phyloP scores from a whole-genome alignment of 441 rosid species.

The Eutrema salsugineum region DNA sequence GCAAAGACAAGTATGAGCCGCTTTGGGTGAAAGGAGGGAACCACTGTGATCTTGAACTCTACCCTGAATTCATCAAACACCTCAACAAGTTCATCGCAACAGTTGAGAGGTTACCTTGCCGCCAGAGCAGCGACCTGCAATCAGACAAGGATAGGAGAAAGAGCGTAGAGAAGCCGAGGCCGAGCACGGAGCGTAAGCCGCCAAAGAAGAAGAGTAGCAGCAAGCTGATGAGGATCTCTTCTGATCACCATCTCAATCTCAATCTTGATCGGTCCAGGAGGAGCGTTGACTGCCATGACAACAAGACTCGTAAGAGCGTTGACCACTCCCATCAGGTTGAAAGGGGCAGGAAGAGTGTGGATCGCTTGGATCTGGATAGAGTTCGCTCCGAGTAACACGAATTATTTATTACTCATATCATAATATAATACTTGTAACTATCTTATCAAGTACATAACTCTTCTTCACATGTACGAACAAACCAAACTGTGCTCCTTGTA shows the following conservation, averaged over 20 bases:
- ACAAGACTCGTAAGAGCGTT: slow-evolving; percentile 67
- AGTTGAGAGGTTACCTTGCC: slow-evolving; percentile 79
- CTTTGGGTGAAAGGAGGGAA: slow-evolving; percentile 90
- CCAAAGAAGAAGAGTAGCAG: slow-evolving; percentile 41
- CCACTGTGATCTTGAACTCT: slow-evolving; percentile 80
- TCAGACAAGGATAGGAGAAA: slow-evolving; percentile 68
- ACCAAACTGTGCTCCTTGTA: no score
- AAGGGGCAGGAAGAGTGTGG: slow-evolving; percentile 74
- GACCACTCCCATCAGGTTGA: slow-evolving; percentile 54
- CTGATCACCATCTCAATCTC: slow-evolving; percentile 52
- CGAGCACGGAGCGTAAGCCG: slow-evolving; percentile 71
- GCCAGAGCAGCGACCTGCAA: slow-evolving; percentile 60
- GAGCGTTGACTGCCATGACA: slow-evolving; percentile 84
- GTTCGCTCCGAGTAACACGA: no score
- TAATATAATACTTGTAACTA: no score
- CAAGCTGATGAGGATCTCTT: slow-evolving; percentile 58
- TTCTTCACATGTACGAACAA: no score
- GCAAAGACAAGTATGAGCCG: slow-evolving; percentile 87
- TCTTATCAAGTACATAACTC: no score
- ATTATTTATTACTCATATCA: no score
- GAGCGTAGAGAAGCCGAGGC: slow-evolving; percentile 87
- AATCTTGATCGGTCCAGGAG: slow-evolving; percentile 59
- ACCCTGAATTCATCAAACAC: slow-evolving; percentile 79
- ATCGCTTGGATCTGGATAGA: no score
- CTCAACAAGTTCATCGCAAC: slow-evolving; percentile 80